Percentiles rank a stretch among this genome's conserved stretches.
Evolutionary conservation across 1,284 basidiomycete genomes (phyloP).

Genomic region (Tremellales sp.): DNA sequence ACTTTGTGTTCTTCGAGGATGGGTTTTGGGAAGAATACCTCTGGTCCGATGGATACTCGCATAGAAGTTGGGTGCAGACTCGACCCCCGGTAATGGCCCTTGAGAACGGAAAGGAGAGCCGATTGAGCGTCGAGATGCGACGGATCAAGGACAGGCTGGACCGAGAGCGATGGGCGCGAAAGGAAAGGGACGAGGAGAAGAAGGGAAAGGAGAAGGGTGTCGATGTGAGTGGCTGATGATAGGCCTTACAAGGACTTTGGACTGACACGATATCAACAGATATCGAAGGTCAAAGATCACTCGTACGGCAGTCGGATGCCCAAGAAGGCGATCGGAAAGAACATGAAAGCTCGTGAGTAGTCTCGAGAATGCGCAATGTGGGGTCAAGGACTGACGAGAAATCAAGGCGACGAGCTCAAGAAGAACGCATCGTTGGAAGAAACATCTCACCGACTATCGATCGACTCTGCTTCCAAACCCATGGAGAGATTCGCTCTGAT

Average conservation of each 20-base stretch:
- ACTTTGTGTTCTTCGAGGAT: not conserved
- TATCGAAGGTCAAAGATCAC: not conserved
- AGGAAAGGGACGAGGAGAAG: not conserved
- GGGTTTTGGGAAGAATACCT: not conserved
- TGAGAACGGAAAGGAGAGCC: not conserved
- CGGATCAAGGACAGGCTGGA: not conserved
- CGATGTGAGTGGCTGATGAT: not conserved
- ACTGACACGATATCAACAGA: not conserved
- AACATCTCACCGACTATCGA: too few species aligned
- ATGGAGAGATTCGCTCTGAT: too few species aligned
- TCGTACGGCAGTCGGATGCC: not conserved
- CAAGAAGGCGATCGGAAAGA: not conserved
- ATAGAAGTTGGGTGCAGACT: not conserved
- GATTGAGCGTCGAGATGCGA: not conserved
- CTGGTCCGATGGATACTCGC: not conserved
- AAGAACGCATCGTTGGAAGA: too few species aligned
- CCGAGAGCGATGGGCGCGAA: not conserved
- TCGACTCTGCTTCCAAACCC: too few species aligned
- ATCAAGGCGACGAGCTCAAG: too few species aligned
- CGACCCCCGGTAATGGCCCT: not conserved
- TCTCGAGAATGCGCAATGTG: not conserved
- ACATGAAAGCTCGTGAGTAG: conserved; percentile 1
- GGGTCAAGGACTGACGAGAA: not conserved
- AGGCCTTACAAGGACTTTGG: not conserved
- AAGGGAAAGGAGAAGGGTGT: not conserved